phyloP scores from a whole-genome alignment of 176 grass and related monocot genomes.

The Oryza brachyantha region DNA sequence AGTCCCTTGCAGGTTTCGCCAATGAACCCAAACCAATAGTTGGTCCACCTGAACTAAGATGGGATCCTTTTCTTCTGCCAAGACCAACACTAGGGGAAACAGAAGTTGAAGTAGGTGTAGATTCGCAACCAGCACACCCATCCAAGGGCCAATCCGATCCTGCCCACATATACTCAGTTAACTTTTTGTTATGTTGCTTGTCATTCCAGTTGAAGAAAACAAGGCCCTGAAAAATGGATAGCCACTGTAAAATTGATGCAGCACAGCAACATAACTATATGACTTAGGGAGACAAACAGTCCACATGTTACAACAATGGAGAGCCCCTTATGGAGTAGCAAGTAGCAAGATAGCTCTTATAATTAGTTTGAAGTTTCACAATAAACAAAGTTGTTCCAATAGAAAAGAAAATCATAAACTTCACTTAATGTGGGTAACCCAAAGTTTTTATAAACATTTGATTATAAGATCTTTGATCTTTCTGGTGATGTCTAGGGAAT shows the following conservation, averaged over 20 bases:
- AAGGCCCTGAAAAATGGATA: conserved; percentile 58
- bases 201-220: conserved; percentile 81
- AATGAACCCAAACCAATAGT: conserved; percentile 57
- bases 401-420: too few relatives aligned
- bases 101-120: conserved; percentile 66
- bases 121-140: conserved; percentile 82
- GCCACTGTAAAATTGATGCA: background rate
- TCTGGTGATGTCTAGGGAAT: background rate
- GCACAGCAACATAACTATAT: background rate
- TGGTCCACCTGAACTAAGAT: conserved; percentile 54
- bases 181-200: conserved; percentile 37
- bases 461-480: background rate
- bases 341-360: conserved; percentile 14
- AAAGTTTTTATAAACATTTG: background rate
- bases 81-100: conserved; percentile 65
- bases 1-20: conserved; percentile 77
- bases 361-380: conserved; percentile 11
- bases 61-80: conserved; percentile 58
- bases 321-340: background rate
- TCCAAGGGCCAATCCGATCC: conserved; percentile 89
- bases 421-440: background rate
- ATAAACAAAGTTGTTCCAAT: background rate
- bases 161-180: conserved; percentile 80
- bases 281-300: conserved; percentile 22
- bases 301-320: background rate